These are phyloP conservation scores for Kodamaea sp. DNA, from an alignment of 1,139 yeast genomes.

Conservation along the genomic window DNA sequence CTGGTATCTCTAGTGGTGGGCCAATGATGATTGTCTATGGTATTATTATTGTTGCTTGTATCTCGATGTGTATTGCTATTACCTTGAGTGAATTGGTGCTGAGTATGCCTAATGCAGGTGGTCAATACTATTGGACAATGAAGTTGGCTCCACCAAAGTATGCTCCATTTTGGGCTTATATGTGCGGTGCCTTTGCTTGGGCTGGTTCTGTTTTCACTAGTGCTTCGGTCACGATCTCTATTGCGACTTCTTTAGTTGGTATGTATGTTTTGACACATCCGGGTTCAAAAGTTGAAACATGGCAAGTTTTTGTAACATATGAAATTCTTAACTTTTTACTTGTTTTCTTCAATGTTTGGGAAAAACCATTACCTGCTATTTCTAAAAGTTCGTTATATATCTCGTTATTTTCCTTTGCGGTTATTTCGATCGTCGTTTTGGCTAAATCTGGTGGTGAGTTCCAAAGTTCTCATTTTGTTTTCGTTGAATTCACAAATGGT, in stretches of 20 bases:
- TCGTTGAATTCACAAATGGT: slow-evolving; percentile 33
- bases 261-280: slow-evolving; percentile 48
- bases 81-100: slow-evolving; percentile 48
- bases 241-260: slow-evolving; percentile 48
- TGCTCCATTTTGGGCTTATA: slow-evolving; percentile 46
- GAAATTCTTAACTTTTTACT: slow-evolving; percentile 31
- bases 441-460: slow-evolving; percentile 36
- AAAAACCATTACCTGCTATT: slow-evolving; percentile 32
- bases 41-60: slow-evolving; percentile 27
- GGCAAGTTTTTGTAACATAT: slow-evolving; percentile 52
- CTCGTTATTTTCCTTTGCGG: slow-evolving; percentile 35
- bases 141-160: slow-evolving; percentile 49
- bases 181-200: slow-evolving; percentile 57
- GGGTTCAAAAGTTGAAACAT: slow-evolving; percentile 38
- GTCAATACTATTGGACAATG: slow-evolving; percentile 60
- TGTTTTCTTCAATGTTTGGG: slow-evolving; percentile 37
- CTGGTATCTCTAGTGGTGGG: slow-evolving; percentile 49
- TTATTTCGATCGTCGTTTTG: slow-evolving; percentile 36
- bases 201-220: slow-evolving; percentile 56
- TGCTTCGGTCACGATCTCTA: slow-evolving; percentile 51
- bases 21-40: slow-evolving; percentile 48
- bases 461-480: slow-evolving; percentile 37
- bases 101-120: slow-evolving; percentile 57
- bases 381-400: slow-evolving; percentile 36
- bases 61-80: slow-evolving; percentile 39